Base-by-base conservation (phyloP, 495 filamentous ascomycete genomes). In the Penicillium bialowiezense region DNA sequence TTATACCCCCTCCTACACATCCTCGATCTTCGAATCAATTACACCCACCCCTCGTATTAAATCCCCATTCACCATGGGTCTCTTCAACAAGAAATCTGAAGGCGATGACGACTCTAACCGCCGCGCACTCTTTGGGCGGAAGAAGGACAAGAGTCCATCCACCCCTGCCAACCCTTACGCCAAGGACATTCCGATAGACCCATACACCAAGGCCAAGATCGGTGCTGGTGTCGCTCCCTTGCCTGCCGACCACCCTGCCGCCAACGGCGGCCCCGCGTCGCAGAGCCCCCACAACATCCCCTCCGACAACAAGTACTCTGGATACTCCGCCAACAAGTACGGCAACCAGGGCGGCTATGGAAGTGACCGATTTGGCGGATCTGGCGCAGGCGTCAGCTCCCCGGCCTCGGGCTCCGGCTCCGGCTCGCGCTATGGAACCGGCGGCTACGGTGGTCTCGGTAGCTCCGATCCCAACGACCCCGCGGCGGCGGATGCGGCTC, bases 401-500 rank as follows among this genome's bases (percentile, higher is more conserved):
- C 51, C 54, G 14, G 49, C 56, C 23, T 58, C 24, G 10, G 41
- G 41, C 13, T 44, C 31, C 1, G 44, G 52, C 44, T 49, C 55
- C 14, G 41, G 68, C 36, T 69, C 76, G 23, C 69, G 69, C 46
- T 74, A 80, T 48, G 79, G 86, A 29, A 68, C 78, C 42, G 85
- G 86, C 50, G 88, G 88, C 39, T 92, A 92, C 57, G 88, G 88
- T 37, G 86, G 86, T 20, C 56, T 90, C 36, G 85, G 84, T 48
- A 69, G 62, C 51, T 48, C 58, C 17, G 76, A 80, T 40, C 82
- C 79, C 56, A 77, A 78, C 40, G 76, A 80, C 46, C 74, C 79
- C 23, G 61, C 58, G 35, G 56, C 58, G 5, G 62, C 62, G 5
- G 81, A 84, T 55, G 71, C 72, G 40, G 81, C 79, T 49, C 73